A percentile compares a stretch with the other conserved stretches of the same genome.
Conservation (phyloP, 768 basidiomycete species). For the Suillus ampliporus region DNA sequence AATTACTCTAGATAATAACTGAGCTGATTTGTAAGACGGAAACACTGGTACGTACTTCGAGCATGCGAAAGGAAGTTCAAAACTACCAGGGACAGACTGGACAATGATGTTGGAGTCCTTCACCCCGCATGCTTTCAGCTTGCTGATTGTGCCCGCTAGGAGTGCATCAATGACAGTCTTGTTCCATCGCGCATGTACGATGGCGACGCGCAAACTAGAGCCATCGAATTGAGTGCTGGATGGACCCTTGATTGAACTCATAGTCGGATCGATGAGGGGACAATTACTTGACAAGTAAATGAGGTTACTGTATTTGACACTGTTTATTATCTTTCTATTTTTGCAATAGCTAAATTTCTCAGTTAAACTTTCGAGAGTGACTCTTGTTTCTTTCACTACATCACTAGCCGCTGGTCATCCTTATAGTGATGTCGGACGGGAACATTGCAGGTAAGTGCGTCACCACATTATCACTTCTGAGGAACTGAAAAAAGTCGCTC, state of each 20-base stretch:
- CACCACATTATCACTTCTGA: no score
- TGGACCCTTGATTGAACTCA: conserved; percentile 75
- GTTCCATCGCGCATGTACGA: conserved; percentile 98
- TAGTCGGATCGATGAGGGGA: conserved; percentile 8
- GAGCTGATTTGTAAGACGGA: conserved; percentile 10
- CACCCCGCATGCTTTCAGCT: conserved; percentile 86
- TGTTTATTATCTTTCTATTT: conserved; percentile 6
- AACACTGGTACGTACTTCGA: conserved; percentile 61
- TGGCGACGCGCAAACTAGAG: conserved; percentile 80
- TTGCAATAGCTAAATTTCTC: no score
- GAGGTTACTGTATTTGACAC: background rate
- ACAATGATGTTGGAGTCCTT: conserved; percentile 89
- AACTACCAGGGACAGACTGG: conserved; percentile 93
- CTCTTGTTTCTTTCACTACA: background rate
- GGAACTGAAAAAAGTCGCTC: conserved; percentile 2
- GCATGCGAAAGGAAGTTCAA: conserved; percentile 88
- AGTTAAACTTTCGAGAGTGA: background rate
- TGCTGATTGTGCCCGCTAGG: conserved; percentile 76
- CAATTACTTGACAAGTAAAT: background rate
- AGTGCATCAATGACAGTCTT: conserved; percentile 84
- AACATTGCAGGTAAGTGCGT: conserved; percentile 55
- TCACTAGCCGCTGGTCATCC: background rate
- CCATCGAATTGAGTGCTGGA: conserved; percentile 75
- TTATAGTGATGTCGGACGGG: conserved; percentile 46
- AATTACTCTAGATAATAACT: conserved; percentile 68